Evolutionary conservation across 179 eudicot species (phyloP).

Genomic region (Spinacia oleracea): DNA sequence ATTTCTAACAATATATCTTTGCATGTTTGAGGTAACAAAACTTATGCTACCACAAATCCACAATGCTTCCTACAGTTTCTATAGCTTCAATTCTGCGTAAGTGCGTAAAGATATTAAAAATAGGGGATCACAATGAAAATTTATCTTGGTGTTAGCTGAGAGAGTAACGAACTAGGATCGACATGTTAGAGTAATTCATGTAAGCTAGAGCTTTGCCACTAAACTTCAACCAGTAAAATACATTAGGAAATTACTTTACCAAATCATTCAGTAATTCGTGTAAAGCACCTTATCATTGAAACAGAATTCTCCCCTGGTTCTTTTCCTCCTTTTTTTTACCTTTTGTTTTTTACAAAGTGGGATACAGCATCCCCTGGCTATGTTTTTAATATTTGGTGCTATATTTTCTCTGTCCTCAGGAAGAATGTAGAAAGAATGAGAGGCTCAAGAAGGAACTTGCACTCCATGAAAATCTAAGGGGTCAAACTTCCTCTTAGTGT

Average conservation of each 20-base stretch:
- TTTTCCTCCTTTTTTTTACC: neutral
- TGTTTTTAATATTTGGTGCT: neutral
- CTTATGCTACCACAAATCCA: neutral
- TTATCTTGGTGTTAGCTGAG: neutral
- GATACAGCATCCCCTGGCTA: neutral
- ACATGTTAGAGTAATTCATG: neutral
- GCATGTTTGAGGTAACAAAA: neutral
- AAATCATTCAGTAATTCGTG: neutral
- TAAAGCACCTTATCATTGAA: neutral
- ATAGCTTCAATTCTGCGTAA: neutral
- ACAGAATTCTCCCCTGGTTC: neutral
- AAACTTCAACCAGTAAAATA: too few relatives aligned
- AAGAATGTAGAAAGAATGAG: constrained; percentile 30
- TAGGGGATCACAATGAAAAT: neutral
- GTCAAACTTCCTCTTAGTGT: constrained; percentile 25
- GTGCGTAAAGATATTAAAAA: neutral
- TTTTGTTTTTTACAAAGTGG: neutral
- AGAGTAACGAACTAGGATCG: neutral
- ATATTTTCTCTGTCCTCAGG: constrained; percentile 14
- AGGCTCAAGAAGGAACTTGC: constrained; percentile 45
- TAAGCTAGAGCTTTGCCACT: neutral
- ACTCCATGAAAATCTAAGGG: constrained; percentile 38
- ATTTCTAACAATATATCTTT: neutral
- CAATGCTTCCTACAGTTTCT: neutral
- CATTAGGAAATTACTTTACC: neutral